Percentiles rank a stretch among this genome's conserved stretches.
phyloP scores from a whole-genome alignment of 2,329 filamentous ascomycete genomes.

The Neoscytalidium dimidiatum region DNA sequence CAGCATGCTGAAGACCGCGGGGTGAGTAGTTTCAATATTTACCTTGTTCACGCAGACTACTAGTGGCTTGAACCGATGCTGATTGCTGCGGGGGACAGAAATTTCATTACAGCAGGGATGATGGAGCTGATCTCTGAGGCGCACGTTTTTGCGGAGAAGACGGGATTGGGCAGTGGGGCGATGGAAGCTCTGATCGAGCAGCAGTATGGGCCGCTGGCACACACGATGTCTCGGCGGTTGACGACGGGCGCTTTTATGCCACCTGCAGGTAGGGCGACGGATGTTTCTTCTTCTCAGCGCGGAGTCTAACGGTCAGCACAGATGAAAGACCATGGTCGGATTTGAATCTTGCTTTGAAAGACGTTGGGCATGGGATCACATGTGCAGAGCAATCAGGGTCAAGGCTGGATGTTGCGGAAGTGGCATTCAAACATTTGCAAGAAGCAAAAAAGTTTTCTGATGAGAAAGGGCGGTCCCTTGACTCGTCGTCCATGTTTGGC shows the following conservation, averaged over 20 bases:
- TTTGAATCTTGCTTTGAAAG: conserved; percentile 54
- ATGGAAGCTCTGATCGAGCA: conserved; percentile 46
- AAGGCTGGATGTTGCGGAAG: conserved; percentile 44
- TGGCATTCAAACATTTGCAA: conserved; percentile 46
- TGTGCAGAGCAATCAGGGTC: conserved; percentile 44
- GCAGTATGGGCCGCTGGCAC: conserved; percentile 33
- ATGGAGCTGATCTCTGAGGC: conserved; percentile 54
- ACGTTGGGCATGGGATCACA: conserved; percentile 52
- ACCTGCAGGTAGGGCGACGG: conserved; percentile 26
- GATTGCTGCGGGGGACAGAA: conserved; percentile 41
- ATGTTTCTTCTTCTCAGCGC: too few species aligned
- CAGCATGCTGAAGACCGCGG: background rate
- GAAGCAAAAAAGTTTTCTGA: conserved; percentile 38
- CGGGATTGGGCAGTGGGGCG: conserved; percentile 41
- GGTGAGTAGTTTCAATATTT: background rate
- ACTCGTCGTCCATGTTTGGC: conserved; percentile 3
- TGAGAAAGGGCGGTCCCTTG: background rate
- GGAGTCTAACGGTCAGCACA: background rate
- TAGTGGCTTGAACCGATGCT: background rate
- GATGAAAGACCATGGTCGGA: conserved; percentile 46
- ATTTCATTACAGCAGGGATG: conserved; percentile 52
- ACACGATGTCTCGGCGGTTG: conserved; percentile 30
- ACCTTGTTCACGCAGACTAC: background rate
- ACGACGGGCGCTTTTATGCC: conserved; percentile 32
- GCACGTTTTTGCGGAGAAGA: conserved; percentile 52